These are phyloP conservation scores for Phytophthora chlamydospora DNA, from an alignment of 352 stramenopile species.

Conservation along the genomic window DNA sequence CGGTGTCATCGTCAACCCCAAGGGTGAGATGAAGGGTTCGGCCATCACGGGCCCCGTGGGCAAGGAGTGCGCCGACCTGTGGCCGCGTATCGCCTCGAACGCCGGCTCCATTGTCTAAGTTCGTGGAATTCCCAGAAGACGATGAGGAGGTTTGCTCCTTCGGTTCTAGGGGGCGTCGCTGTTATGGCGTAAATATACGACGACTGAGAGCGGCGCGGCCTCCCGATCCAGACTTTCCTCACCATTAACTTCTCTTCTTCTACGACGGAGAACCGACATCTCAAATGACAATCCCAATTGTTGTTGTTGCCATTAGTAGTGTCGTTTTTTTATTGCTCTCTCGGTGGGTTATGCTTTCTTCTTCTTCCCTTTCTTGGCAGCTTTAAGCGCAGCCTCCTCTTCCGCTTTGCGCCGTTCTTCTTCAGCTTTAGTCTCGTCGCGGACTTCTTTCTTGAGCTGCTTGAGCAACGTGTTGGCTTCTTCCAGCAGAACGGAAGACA, in stretches of 20 bases:
- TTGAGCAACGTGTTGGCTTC: slow-evolving; percentile 63
- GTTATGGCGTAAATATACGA: too few species aligned
- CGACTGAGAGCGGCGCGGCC: neutral
- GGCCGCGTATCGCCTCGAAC: slow-evolving; percentile 99
- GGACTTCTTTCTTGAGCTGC: slow-evolving; percentile 85
- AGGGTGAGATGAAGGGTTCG: slow-evolving; percentile 99
- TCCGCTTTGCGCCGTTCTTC: slow-evolving; percentile 75
- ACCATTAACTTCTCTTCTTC: slow-evolving; percentile 2
- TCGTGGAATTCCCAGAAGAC: neutral
- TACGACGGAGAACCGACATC: slow-evolving; percentile 28
- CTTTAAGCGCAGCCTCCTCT: slow-evolving; percentile 76
- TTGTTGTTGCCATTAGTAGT: slow-evolving; percentile 34
- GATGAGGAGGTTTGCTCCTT: neutral
- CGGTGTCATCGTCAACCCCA: slow-evolving; percentile 99
- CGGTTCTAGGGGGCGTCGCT: neutral
- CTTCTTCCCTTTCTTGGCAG: slow-evolving; percentile 83
- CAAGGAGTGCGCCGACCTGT: slow-evolving; percentile 99
- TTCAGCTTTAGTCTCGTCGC: slow-evolving; percentile 77
- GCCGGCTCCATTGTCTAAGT: slow-evolving; percentile 99
- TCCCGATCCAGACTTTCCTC: neutral
- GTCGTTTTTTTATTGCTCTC: slow-evolving; percentile 1
- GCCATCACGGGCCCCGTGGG: slow-evolving; percentile 99
- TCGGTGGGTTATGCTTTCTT: slow-evolving; percentile 73
- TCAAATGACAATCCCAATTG: slow-evolving; percentile 41
- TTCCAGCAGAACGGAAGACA: slow-evolving; percentile 64